Percentiles rank a stretch among this genome's conserved stretches.
These are phyloP conservation scores for Teratosphaeria epicoccoides DNA, from an alignment of 2,329 filamentous ascomycete genomes.

Conservation along the genomic window DNA sequence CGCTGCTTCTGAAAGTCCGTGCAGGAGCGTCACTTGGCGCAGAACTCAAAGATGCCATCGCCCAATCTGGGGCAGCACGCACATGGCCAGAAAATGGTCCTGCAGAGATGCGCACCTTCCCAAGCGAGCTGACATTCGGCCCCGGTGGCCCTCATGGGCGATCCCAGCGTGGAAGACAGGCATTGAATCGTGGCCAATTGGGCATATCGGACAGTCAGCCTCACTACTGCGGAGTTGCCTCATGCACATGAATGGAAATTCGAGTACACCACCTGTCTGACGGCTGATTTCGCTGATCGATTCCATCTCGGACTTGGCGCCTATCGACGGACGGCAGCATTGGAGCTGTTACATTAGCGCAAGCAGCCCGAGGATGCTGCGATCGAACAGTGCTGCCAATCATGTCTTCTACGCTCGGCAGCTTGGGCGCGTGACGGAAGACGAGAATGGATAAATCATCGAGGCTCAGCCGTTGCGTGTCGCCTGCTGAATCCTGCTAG, in stretches of 20 bases:
- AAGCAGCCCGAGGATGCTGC: not conserved
- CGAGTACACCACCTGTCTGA: not conserved
- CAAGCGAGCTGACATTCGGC: not conserved
- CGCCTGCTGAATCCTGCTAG: not conserved
- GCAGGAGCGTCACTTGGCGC: conserved; percentile 21
- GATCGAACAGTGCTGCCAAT: not conserved
- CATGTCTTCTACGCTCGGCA: not conserved
- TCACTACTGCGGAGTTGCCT: not conserved
- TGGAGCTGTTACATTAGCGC: not conserved
- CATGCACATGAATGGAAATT: not conserved
- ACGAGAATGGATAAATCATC: not conserved
- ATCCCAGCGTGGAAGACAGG: not conserved
- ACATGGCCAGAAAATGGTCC: not conserved
- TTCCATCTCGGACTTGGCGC: no score
- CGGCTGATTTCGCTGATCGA: no score
- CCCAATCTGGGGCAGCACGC: not conserved
- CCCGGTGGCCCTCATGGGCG: not conserved
- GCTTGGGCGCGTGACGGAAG: not conserved
- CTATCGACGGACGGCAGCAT: not conserved
- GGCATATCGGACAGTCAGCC: not conserved
- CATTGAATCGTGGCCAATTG: not conserved
- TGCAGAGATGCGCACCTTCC: not conserved
- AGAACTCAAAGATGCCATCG: not conserved
- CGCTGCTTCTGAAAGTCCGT: conserved; percentile 35
- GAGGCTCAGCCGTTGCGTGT: not conserved